Conservation (phyloP, 805 yeast genomes). For the Kodamaea hsintzibuensis region DNA sequence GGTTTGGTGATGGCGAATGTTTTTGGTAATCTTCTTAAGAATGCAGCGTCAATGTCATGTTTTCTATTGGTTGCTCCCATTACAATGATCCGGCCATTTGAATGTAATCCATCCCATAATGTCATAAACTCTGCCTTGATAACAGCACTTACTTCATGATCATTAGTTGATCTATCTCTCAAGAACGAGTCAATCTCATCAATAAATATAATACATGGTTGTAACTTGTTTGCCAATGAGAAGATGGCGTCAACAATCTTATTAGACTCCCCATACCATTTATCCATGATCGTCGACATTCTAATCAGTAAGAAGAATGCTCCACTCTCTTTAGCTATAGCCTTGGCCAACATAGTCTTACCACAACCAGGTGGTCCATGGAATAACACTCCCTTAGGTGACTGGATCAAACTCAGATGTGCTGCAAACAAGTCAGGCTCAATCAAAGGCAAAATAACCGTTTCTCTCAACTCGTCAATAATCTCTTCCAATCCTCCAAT, state of each 20-base stretch:
- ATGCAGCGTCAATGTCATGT: conserved; percentile 88
- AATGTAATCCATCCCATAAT: conserved; percentile 88
- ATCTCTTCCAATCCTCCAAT: conserved; percentile 87
- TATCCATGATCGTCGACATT: conserved; percentile 93
- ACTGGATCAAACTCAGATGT: conserved; percentile 69
- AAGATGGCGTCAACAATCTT: conserved; percentile 92
- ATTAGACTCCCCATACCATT: conserved; percentile 97
- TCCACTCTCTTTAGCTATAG: conserved; percentile 86
- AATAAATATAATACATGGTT: conserved; percentile 92
- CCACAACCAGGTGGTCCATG: conserved; percentile 99
- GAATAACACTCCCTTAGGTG: conserved; percentile 91
- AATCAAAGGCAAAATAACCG: conserved; percentile 80
- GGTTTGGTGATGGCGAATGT: conserved; percentile 81
- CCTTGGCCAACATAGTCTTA: conserved; percentile 95
- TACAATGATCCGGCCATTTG: conserved; percentile 78
- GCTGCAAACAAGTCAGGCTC: conserved; percentile 73
- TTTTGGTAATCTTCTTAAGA: conserved; percentile 90
- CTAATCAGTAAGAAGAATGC: conserved; percentile 89
- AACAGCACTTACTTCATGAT: conserved; percentile 94
- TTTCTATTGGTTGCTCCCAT: conserved; percentile 96
- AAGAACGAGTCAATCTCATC: conserved; percentile 96
- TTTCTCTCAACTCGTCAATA: conserved; percentile 82
- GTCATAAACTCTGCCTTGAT: conserved; percentile 97
- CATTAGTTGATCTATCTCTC: conserved; percentile 78
- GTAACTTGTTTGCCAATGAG: conserved; percentile 82